Conservation (phyloP, 1,284 basidiomycete species). For the Coriolopsis trogii region DNA sequence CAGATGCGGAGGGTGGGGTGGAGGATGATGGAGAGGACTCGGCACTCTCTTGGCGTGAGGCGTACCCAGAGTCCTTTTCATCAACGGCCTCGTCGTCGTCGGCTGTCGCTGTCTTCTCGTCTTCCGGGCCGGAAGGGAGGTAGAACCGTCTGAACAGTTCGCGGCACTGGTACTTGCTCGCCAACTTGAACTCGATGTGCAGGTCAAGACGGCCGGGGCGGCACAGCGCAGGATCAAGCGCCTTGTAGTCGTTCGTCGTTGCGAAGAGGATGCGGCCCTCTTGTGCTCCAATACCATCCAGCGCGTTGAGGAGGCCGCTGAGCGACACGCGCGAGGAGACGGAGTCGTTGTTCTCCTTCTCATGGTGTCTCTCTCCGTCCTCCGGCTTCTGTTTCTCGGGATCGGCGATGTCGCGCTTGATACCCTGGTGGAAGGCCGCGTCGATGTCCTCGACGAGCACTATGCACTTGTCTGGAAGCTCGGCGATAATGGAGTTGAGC, state of each 20-base stretch:
- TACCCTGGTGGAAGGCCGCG: slow-evolving; percentile 63
- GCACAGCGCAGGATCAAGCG: slow-evolving; percentile 71
- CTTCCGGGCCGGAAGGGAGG: slow-evolving; percentile 37
- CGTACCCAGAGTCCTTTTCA: slow-evolving; percentile 25
- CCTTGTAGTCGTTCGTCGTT: slow-evolving; percentile 71
- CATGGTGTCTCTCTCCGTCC: slow-evolving; percentile 1
- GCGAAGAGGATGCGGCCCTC: slow-evolving; percentile 79
- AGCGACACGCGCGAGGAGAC: slow-evolving; percentile 55
- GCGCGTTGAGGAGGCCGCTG: slow-evolving; percentile 72
- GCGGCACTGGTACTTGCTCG: slow-evolving; percentile 65
- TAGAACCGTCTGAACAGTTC: slow-evolving; percentile 72
- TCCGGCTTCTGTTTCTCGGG: slow-evolving; percentile 20
- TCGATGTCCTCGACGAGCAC: slow-evolving; percentile 84
- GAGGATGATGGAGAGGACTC: slow-evolving; percentile 3
- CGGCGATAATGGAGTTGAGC: slow-evolving; percentile 62
- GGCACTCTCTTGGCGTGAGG: slow-evolving; percentile 8
- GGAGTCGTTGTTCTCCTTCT: slow-evolving; percentile 15
- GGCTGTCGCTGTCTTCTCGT: slow-evolving; percentile 3
- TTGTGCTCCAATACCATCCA: slow-evolving; percentile 76
- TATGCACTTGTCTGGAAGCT: slow-evolving; percentile 70
- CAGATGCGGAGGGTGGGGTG: slow-evolving; percentile 16
- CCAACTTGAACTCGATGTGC: slow-evolving; percentile 73
- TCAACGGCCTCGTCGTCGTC: slow-evolving; percentile 11
- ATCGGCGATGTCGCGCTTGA: slow-evolving; percentile 47
- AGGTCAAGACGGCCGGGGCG: slow-evolving; percentile 82